Conservation (phyloP, 306 rosid species). For the Inga laurina region DNA sequence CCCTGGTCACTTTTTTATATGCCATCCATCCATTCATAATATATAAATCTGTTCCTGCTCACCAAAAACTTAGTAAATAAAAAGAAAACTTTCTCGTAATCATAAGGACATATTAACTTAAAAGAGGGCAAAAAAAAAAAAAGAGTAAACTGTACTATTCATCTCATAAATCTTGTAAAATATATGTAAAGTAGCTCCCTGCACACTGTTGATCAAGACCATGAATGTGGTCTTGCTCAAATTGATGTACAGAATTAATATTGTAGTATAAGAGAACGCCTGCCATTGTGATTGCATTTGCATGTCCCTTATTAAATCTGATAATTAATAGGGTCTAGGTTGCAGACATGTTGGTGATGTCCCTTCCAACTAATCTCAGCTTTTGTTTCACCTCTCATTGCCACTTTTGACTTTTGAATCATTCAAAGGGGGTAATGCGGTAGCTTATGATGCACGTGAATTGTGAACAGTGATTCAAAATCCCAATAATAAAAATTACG, state of each 20-base stretch:
- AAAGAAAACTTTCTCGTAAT: conserved; percentile 17
- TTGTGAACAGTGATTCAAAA: neutral
- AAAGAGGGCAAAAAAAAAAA: neutral
- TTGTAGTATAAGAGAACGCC: too few species aligned
- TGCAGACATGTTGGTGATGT: neutral
- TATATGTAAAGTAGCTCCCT: conserved; percentile 31
- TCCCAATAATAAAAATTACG: too few species aligned
- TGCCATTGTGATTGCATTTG: neutral
- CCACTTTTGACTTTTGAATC: neutral
- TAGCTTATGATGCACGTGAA: neutral
- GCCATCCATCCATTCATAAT: conserved; percentile 9
- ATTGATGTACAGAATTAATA: conserved; percentile 17
- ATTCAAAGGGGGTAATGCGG: neutral
- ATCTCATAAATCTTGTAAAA: conserved; percentile 34
- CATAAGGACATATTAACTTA: conserved; percentile 24
- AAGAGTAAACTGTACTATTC: conserved; percentile 26
- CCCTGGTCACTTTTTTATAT: conserved; percentile 6
- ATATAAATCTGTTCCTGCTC: conserved; percentile 15
- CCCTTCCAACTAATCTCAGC: neutral
- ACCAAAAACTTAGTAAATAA: neutral
- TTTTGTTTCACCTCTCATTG: neutral
- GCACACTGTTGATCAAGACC: conserved; percentile 13
- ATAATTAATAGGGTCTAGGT: neutral
- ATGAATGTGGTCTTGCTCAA: neutral
- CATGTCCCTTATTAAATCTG: neutral